Evolutionary conservation across 495 filamentous ascomycete genomes (phyloP), one percentile per base, ranked within the genome.

Genomic region (Xylaria nigripes): DNA sequence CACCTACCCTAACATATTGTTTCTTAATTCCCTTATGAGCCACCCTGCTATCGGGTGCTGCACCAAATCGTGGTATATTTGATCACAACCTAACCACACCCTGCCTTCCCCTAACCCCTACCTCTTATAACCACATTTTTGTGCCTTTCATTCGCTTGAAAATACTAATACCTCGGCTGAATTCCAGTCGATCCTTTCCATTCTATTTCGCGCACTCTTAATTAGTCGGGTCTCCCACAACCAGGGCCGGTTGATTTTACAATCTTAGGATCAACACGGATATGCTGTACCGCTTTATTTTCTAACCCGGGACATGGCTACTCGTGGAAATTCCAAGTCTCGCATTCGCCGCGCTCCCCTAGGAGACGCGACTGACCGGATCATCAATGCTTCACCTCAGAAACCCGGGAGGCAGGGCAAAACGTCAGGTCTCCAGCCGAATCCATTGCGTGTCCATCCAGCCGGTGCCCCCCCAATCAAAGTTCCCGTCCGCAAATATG

Each of bases 321-420:
- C 63, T 34, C 58, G 50, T 50, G 51, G 47, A 45, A 57, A 55
- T 41, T 48, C 64, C 38, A 61, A 57, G 18, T 40, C 64, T 24
- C 63, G 62, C n/a, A 42, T 59, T 38, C 52, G 59, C 46, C 73
- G 76, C 25, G 54, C 71, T 51, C 73, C 76, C 8, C 60, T 78
- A 21, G 72, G 72, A 48, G 76, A 79, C 58, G 70, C 73, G 52
- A 76, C 76, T 5, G 56, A 68, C 29, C 68, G 76, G 43, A 57
- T 75, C 25, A 72, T 74, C 61, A 74, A 73, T 47, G 51, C 59
- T 38, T 53, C 64, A 13, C 59, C 61, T 27, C 38, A 41, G 16
- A 55, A 59, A 32, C 45, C 51, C 15, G 25, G 23, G 45, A 67
- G 64, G 34, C 29, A 38, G 23, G 27, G 7, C 19, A 49, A 56